These are phyloP conservation scores for Acephala macrosclerotiorum DNA, from an alignment of 2,329 filamentous ascomycete species.

Conservation along the genomic window DNA sequence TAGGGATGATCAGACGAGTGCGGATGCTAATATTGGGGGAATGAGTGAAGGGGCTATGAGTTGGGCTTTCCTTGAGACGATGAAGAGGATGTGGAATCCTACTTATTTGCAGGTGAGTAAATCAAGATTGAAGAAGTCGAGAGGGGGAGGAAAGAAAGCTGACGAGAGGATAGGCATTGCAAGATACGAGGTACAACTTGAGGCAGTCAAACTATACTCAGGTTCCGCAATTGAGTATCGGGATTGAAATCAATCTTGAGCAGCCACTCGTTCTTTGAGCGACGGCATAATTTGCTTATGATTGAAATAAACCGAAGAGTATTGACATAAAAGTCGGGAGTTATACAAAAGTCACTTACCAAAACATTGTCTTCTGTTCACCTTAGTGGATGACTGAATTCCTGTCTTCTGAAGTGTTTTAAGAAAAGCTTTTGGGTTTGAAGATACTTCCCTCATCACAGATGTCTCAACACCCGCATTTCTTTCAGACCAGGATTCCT, in stretches of 20 bases:
- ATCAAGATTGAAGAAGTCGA: too few species aligned
- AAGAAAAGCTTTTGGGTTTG: too few species aligned
- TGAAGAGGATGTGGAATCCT: slow-evolving; percentile 44
- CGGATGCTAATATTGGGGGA: slow-evolving; percentile 48
- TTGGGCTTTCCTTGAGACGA: slow-evolving; percentile 47
- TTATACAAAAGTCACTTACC: background rate
- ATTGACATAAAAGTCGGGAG: background rate
- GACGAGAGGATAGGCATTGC: slow-evolving; percentile 35
- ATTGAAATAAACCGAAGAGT: background rate
- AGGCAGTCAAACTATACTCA: slow-evolving; percentile 43
- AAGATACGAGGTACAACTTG: slow-evolving; percentile 40
- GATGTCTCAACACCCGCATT: too few species aligned
- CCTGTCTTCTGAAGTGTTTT: too few species aligned
- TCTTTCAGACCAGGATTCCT: too few species aligned
- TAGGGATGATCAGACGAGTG: slow-evolving; percentile 50
- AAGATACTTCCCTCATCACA: too few species aligned
- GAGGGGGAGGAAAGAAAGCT: background rate
- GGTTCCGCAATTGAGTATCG: slow-evolving; percentile 43
- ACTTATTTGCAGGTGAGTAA: slow-evolving; percentile 46
- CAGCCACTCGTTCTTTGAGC: slow-evolving; percentile 16
- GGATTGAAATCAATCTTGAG: slow-evolving; percentile 30
- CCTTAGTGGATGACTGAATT: too few species aligned
- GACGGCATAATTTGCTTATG: background rate
- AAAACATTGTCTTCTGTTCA: too few species aligned
- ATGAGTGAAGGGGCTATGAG: slow-evolving; percentile 48